These are phyloP conservation scores for Nicotiana tomentosiformis DNA, from an alignment of 257 asterid species.

Conservation along the genomic window DNA sequence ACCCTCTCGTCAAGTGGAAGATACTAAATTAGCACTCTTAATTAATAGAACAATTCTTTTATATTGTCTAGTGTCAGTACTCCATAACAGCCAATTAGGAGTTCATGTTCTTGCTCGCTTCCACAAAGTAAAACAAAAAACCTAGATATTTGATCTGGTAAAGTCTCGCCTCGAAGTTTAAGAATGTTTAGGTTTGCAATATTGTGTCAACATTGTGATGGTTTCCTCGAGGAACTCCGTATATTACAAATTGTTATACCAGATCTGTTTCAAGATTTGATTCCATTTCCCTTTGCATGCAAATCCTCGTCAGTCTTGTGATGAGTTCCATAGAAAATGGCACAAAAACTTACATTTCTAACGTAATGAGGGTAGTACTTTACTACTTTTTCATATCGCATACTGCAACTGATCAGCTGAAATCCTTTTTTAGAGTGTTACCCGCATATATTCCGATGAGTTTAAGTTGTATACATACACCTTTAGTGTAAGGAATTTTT, in stretches of 20 bases:
- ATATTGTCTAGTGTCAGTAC: not conserved
- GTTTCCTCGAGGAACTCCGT: not conserved
- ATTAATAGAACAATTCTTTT: not conserved
- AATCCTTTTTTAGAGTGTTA: not conserved
- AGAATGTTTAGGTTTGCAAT: too few relatives aligned
- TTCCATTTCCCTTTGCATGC: slow-evolving; percentile 1
- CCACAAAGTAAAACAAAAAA: not conserved
- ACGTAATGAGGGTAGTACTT: not conserved
- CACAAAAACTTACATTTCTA: not conserved
- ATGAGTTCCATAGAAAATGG: not conserved
- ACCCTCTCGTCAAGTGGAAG: not conserved
- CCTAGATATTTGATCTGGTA: too few relatives aligned
- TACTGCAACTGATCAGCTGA: not conserved
- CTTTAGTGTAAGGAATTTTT: too few relatives aligned
- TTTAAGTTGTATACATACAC: too few relatives aligned
- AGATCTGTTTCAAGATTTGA: not conserved
- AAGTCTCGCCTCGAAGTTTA: too few relatives aligned
- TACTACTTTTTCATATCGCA: not conserved
- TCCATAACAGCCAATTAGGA: not conserved
- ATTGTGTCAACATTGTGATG: not conserved
- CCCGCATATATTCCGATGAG: not conserved
- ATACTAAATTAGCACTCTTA: not conserved
- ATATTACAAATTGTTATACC: not conserved
- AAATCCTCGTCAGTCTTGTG: not conserved
- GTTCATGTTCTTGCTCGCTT: not conserved